Evolutionary conservation across 2,329 filamentous ascomycete genomes (phyloP).

Genomic region (Aspergillus puulaauensis): DNA sequence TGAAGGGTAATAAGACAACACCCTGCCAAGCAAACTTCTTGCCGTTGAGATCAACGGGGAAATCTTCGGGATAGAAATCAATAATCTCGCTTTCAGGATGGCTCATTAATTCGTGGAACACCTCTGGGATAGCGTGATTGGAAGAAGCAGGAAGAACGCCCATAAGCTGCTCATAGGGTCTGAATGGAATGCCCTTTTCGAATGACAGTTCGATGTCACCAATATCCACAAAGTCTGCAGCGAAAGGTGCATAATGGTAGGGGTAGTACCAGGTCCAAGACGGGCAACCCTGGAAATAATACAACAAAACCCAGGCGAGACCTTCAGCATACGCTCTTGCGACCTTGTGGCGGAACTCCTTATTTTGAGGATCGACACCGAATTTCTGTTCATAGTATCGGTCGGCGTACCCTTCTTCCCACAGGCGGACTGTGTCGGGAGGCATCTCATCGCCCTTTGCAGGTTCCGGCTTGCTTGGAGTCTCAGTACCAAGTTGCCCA

Average conservation of each 20-base stretch:
- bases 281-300: constrained; percentile 97
- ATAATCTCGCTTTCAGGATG: constrained; percentile 86
- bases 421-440: constrained; percentile 80
- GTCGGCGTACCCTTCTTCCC: constrained; percentile 94
- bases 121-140: constrained; percentile 81
- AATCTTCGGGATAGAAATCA: constrained; percentile 96
- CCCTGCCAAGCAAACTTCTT: constrained; percentile 99
- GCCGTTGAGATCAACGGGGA: constrained; percentile 89
- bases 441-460: constrained; percentile 62
- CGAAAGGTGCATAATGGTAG: constrained; percentile 97
- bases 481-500: constrained; percentile 51
- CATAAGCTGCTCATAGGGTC: constrained; percentile 96
- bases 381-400: constrained; percentile 98
- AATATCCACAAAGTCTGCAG: constrained; percentile 86
- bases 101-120: constrained; percentile 90
- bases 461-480: constrained; percentile 56
- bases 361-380: constrained; percentile 73
- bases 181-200: constrained; percentile 79
- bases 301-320: constrained; percentile 89
- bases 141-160: constrained; percentile 93
- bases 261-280: constrained; percentile 99
- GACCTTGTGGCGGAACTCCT: constrained; percentile 84
- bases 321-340: constrained; percentile 92
- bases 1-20: constrained; percentile 89
- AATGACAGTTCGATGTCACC: constrained; percentile 77